These are phyloP conservation scores for Diutina neorugosa DNA, from an alignment of 1,139 yeast genomes.

Conservation along the genomic window DNA sequence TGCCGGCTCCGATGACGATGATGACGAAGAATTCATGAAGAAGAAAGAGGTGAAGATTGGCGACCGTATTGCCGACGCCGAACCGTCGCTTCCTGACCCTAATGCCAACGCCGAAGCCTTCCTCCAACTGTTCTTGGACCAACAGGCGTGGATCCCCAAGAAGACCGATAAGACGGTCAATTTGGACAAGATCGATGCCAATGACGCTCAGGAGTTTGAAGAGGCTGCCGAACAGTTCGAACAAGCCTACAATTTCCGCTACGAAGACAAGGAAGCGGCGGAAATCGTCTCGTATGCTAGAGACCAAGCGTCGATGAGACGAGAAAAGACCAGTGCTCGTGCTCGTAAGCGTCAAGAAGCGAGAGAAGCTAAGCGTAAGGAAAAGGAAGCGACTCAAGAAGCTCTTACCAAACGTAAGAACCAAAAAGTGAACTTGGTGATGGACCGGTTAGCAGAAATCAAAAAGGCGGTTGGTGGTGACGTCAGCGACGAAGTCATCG, in stretches of 20 bases:
- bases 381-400: conserved; percentile 44
- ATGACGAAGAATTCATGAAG: conserved; percentile 41
- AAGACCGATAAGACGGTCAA: conserved; percentile 41
- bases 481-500: conserved; percentile 47
- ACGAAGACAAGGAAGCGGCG: conserved; percentile 82
- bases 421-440: conserved; percentile 62
- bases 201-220: conserved; percentile 81
- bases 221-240: conserved; percentile 88
- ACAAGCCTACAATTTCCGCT: conserved; percentile 86
- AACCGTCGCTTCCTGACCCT: conserved; percentile 53
- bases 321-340: conserved; percentile 63
- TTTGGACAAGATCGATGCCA: conserved; percentile 45
- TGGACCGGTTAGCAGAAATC: conserved; percentile 65
- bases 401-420: conserved; percentile 63
- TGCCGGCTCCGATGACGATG: conserved; percentile 31
- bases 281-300: conserved; percentile 97
- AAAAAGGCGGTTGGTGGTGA: conserved; percentile 79
- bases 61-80: not conserved
- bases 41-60: conserved; percentile 21
- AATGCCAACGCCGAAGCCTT: conserved; percentile 52
- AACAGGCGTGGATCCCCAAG: conserved; percentile 83
- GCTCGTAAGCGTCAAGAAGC: conserved; percentile 73
- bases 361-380: conserved; percentile 40
- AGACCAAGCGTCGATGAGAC: conserved; percentile 82
- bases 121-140: conserved; percentile 56